Conservation (phyloP, 768 basidiomycete genomes). For the Coprinopsis sp. region DNA sequence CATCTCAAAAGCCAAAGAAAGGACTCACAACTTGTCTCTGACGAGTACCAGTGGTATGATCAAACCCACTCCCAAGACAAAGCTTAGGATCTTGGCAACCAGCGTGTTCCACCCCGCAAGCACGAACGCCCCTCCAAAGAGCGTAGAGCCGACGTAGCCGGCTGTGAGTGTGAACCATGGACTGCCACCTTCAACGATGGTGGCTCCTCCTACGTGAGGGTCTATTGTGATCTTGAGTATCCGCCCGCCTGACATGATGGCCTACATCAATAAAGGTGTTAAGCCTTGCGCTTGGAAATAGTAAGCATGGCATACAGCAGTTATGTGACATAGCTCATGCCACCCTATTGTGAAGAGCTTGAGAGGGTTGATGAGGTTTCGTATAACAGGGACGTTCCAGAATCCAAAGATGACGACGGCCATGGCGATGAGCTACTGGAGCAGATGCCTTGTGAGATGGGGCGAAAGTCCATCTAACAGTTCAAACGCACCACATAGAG, state of each 20-base stretch:
- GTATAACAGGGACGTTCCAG: conserved; percentile 81
- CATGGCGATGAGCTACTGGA: conserved; percentile 70
- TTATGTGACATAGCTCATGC: conserved; percentile 85
- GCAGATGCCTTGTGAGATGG: conserved; percentile 4
- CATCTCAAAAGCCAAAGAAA: neutral
- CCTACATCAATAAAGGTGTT: conserved; percentile 35
- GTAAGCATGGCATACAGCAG: conserved; percentile 47
- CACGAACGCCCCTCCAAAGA: conserved; percentile 79
- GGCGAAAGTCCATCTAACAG: conserved; percentile 6
- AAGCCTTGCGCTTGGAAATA: conserved; percentile 3
- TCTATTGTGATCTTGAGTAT: conserved; percentile 81
- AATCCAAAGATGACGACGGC: conserved; percentile 82
- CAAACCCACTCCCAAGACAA: conserved; percentile 82
- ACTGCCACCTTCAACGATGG: conserved; percentile 72
- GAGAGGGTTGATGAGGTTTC: conserved; percentile 76
- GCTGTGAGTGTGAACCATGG: conserved; percentile 69
- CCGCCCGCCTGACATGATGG: conserved; percentile 73
- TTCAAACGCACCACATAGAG: conserved; percentile 62
- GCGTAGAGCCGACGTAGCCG: conserved; percentile 78
- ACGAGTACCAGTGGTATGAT: conserved; percentile 83
- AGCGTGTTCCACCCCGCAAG: conserved; percentile 85
- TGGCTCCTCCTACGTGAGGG: conserved; percentile 73
- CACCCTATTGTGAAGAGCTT: conserved; percentile 86
- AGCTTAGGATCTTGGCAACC: conserved; percentile 89
- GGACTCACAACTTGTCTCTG: conserved; percentile 80